phyloP scores from a whole-genome alignment of 345 rosid genomes.

The Raphanus raphanistrum region DNA sequence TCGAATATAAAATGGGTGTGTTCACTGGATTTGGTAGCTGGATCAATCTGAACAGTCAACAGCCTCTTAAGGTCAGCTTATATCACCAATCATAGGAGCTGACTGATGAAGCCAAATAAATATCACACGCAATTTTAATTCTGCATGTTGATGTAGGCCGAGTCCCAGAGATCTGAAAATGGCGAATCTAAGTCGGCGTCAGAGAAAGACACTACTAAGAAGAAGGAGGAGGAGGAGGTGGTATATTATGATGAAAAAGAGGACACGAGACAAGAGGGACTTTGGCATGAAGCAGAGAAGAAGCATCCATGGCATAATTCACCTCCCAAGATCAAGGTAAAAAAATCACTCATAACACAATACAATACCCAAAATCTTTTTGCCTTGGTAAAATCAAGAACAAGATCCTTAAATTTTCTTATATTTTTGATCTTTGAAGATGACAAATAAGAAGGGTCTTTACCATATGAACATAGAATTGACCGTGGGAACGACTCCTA shows the following conservation, averaged over 20 bases:
- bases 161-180: not conserved
- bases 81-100: not conserved
- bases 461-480: not conserved
- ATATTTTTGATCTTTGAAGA: not conserved
- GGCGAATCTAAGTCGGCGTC: not conserved
- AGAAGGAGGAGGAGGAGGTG: not conserved
- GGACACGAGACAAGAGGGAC: not conserved
- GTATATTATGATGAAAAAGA: not conserved
- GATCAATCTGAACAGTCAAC: constrained; percentile 13
- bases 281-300: not conserved
- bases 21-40: not conserved
- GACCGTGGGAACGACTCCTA: constrained; percentile 7
- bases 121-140: not conserved
- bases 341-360: not conserved
- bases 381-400: not conserved
- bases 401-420: not conserved
- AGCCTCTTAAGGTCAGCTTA: not conserved
- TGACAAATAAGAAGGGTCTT: not conserved
- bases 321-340: not conserved
- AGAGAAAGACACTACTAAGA: not conserved
- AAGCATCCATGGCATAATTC: not conserved
- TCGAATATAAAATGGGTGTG: not conserved
- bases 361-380: not conserved
- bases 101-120: not conserved
- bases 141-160: not conserved